Evolutionary conservation across 2,329 filamentous ascomycete genomes (phyloP).

Genomic region (Aureobasidium sp.): DNA sequence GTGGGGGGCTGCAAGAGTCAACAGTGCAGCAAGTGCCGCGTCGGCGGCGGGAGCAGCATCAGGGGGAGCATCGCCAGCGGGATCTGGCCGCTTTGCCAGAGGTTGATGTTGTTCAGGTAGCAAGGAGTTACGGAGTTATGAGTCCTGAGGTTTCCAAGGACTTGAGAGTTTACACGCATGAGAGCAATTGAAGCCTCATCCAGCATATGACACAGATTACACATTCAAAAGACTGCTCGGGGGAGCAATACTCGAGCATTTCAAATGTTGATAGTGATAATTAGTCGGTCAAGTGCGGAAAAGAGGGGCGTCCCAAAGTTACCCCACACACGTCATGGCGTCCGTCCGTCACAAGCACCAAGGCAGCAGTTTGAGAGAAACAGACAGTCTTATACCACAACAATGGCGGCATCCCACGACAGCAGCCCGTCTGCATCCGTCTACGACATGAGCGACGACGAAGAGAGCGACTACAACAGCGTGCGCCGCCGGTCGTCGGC

Average conservation of each 20-base stretch:
- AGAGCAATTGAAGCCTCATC: too few species aligned
- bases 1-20: slow-evolving; percentile 40
- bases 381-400: too few species aligned
- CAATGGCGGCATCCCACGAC: background rate
- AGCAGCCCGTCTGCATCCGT: slow-evolving; percentile 66
- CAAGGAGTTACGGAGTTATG: background rate
- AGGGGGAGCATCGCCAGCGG: background rate
- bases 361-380: slow-evolving; percentile 3
- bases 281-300: background rate
- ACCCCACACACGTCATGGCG: slow-evolving; percentile 11
- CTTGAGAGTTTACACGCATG: too few species aligned
- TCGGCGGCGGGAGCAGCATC: background rate
- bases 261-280: too few species aligned
- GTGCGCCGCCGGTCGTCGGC: slow-evolving; percentile 75
- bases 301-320: background rate
- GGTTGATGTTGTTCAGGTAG: background rate
- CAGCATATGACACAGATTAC: too few species aligned
- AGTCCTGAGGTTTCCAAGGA: background rate
- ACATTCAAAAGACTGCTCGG: too few species aligned
- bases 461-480: slow-evolving; percentile 91
- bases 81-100: slow-evolving; percentile 10
- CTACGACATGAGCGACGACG: slow-evolving; percentile 94
- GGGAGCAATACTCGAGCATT: too few species aligned
- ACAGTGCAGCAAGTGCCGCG: background rate
- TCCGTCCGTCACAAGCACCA: background rate